Evolutionary conservation across 192 early-diverging fungal genomes (phyloP).

Genomic region (Gryganskiella cystojenkinii): DNA sequence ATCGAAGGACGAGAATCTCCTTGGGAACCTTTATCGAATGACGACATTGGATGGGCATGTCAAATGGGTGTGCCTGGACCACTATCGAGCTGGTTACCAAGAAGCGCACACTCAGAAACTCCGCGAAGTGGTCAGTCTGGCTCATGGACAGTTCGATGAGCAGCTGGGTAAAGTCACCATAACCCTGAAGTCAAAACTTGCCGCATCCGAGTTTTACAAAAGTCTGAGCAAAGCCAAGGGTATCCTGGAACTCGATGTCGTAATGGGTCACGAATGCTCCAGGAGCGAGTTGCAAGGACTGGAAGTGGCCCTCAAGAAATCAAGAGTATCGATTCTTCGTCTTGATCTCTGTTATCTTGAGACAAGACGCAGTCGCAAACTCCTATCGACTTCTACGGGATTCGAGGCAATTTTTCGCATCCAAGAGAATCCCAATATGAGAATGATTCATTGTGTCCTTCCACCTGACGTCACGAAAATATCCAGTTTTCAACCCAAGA

Average conservation of each 20-base stretch:
- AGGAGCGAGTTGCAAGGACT: background rate
- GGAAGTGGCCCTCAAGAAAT: background rate
- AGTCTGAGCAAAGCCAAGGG: slow-evolving; percentile 3
- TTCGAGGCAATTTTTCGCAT: background rate
- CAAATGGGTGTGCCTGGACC: no score
- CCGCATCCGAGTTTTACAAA: background rate
- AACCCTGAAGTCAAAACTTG: no score
- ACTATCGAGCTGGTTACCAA: no score
- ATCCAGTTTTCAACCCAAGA: background rate
- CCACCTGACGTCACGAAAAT: background rate
- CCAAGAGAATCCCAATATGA: background rate
- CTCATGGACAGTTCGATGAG: no score
- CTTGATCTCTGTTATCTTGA: background rate
- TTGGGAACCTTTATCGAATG: no score
- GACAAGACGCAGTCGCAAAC: background rate
- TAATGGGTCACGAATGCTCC: background rate
- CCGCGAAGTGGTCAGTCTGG: no score
- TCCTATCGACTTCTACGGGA: background rate
- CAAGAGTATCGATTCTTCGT: background rate
- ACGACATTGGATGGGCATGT: no score
- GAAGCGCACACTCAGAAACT: no score
- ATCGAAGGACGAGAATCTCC: no score
- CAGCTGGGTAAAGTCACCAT: no score
- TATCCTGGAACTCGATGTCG: slow-evolving; percentile 8
- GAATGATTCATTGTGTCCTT: background rate